phyloP scores from a whole-genome alignment of 345 rosid genomes.

The Aurinia saxatilis region DNA sequence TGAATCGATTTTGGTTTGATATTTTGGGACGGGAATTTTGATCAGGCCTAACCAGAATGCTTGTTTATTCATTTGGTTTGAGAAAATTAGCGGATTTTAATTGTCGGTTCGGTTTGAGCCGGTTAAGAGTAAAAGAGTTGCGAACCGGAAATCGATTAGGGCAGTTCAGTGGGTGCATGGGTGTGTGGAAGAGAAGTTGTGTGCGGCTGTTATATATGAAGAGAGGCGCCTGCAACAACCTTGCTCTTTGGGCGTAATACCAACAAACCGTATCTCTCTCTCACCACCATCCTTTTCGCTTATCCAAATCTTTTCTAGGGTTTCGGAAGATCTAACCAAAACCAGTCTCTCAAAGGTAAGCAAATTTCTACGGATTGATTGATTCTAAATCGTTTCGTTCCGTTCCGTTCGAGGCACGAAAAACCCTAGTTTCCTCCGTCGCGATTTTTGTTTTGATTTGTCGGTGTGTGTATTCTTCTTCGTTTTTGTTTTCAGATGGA shows the following conservation, averaged over 20 bases:
- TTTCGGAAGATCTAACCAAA: slow-evolving; percentile 17
- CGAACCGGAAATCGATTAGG: slow-evolving; percentile 41
- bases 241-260: slow-evolving; percentile 36
- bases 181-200: slow-evolving; percentile 16
- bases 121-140: not conserved
- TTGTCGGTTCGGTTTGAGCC: not conserved
- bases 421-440: not conserved
- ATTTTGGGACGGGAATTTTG: too few species aligned
- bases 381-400: not conserved
- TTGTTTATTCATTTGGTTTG: too few species aligned
- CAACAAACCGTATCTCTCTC: slow-evolving; percentile 61
- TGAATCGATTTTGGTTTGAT: too few species aligned
- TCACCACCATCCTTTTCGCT: not conserved
- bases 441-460: not conserved
- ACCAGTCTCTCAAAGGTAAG: slow-evolving; percentile 15
- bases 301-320: slow-evolving; percentile 20
- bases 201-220: slow-evolving; percentile 34
- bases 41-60: too few species aligned
- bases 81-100: too few species aligned
- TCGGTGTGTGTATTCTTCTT: not conserved
- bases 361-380: not conserved
- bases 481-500: slow-evolving; percentile 44
- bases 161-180: slow-evolving; percentile 35
- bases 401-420: not conserved
- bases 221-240: slow-evolving; percentile 15